Conservation (phyloP, 2,329 filamentous ascomycete genomes). For the Colletotrichum chlorophyti region DNA sequence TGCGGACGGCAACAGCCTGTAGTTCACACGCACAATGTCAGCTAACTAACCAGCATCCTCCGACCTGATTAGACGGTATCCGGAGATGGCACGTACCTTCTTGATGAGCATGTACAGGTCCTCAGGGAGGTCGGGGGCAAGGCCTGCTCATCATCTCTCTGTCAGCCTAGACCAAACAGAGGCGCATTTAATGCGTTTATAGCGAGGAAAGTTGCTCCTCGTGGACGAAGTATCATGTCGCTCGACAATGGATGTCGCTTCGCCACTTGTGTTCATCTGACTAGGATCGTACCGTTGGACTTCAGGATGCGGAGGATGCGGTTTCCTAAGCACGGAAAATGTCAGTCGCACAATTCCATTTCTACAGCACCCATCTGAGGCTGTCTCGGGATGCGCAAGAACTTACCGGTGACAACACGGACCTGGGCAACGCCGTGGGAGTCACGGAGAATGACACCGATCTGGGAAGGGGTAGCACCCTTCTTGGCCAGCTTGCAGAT, state of each 20-base stretch:
- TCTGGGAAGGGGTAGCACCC: conserved; percentile 98
- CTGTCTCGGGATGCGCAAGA: not conserved
- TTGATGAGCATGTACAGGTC: conserved; percentile 99
- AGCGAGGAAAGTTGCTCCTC: conserved; percentile 14
- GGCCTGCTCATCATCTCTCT: conserved; percentile 88
- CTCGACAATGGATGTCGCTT: conserved; percentile 12
- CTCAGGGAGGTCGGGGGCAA: conserved; percentile 98
- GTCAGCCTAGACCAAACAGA: conserved; percentile 94
- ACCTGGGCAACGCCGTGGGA: conserved; percentile 98
- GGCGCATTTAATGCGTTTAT: conserved; percentile 61
- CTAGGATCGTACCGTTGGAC: conserved; percentile 84
- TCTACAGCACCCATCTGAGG: not conserved
- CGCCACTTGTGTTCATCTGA: conserved; percentile 30
- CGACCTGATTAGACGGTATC: not conserved
- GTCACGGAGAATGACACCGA: conserved; percentile 98
- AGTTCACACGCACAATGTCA: not conserved
- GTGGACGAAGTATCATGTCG: conserved; percentile 12
- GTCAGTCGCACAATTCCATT: conserved; percentile 43
- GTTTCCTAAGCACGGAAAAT: conserved; percentile 75
- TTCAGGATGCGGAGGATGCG: conserved; percentile 99
- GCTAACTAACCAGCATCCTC: conserved; percentile 6
- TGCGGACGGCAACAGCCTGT: conserved; percentile 95
- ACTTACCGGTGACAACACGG: conserved; percentile 93
- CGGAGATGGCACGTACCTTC: conserved; percentile 70
- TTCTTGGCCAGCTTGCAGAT: conserved; percentile 99